Base-by-base conservation (phyloP, 2,329 filamentous ascomycete genomes). In the Acephala macrosclerotiorum region DNA sequence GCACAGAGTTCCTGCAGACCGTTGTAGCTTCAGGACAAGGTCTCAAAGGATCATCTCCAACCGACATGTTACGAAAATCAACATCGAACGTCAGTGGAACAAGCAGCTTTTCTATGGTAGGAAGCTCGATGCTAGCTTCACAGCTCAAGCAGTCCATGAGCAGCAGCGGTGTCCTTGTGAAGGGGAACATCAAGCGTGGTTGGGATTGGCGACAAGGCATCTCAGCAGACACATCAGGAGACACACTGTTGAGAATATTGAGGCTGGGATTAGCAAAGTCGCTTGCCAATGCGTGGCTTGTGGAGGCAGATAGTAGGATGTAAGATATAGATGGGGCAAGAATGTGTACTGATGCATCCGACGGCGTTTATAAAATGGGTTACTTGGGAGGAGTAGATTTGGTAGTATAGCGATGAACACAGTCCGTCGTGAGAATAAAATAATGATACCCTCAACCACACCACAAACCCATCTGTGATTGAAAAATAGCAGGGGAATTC, bases 1-100 rank as follows among this genome's bases (percentile, higher is more conserved):
- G 91, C 75, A 90, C 93, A 70, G 91, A 93, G 73, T 95, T 94
- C 75, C 88, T 97, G 75, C 82, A 87, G 67, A 87, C 93, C 0
- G 91, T 94, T 6, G 80, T 97, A 25, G 82, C 88, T n/a, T 90
- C 91, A 6, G 88, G 86, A 18, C 87, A 89, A 57, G 89, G 87
- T 61, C 79, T 83, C 62, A 87, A 84, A 77, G 86, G 86, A 1
- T 86, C 89, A 0, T 87, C 87, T 18, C 90, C 90, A 0, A 85
- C 85, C 3, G 88, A 90, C 66, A 80, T 93, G 67, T 83, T 96
- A 66, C 87, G 87, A 75, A 91, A 90, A 84, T 85, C 70, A 79
- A 86, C 72, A 83, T 83, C 71, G 80, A 77, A 71, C 47, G 78
- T 80, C 5, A 87, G 85, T 1, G 86, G 85, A 16, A 86, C 85